Evolutionary conservation across 345 rosid genomes (phyloP), one percentile per base, ranked within the genome.

Genomic region (Eucalyptus paniculata): DNA sequence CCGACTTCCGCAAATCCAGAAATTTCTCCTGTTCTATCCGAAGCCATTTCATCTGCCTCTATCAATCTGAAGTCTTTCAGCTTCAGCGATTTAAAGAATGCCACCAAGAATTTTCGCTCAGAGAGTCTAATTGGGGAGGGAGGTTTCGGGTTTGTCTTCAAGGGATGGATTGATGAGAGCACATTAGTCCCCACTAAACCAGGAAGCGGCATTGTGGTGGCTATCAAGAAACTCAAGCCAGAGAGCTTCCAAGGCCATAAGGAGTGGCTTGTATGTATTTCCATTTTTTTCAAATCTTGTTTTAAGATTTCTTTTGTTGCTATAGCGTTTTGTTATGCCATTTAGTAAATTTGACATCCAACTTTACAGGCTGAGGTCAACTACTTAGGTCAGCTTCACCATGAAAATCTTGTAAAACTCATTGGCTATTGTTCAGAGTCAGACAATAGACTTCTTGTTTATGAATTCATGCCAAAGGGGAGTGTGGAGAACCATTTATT

Each of bases 401-500:
- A 97, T 89, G 93, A 93, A 89, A 96, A 97, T 93, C 95, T 97
- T 81, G 99, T 97, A 87, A 96, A 96, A 89, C 94, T 97, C 65
- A 93, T 96, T 89, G 99, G 99, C 16, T 96, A 94, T 90, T 96
- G 99, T 88, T 92, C 92, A 10, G 99, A 97, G 50, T 93, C 89
- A 51, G 96, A 95, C 44, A 95, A 93, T 50, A 91, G 95, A 85
- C 97, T 97, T 89, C 93, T 97, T 53, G 99, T 96, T 88, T 96
- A 96, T 21, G 97, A 97, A 92, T 96, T 91, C 89, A 94, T 97
- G 98, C 96, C 96, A 15, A 96, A 94, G 91, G 98, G 99, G 90
- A 96, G 98, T 92, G 86, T 96, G 90, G 99, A 97, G 95, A 95
- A 94, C 91, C 99, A 97, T 93, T 91, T 97, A 42, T 97, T 97